Percentiles rank a stretch among this genome's conserved stretches.
Conservation (phyloP, 2,329 filamentous ascomycete species). For the Helotiales sp. region DNA sequence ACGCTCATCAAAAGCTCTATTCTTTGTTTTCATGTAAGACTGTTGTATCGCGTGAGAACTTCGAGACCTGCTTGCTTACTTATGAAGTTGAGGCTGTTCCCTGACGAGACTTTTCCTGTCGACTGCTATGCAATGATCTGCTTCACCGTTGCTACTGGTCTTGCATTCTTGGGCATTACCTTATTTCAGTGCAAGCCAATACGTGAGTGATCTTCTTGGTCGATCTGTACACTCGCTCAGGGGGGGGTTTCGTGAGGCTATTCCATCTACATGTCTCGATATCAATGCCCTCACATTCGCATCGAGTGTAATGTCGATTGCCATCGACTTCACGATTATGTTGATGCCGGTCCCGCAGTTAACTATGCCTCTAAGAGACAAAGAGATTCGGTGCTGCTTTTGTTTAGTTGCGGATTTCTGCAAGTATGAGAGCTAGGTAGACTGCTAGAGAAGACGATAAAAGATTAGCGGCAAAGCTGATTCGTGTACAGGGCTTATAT, state of each 20-base stretch:
- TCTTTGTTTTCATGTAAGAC: slow-evolving; percentile 7
- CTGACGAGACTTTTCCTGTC: background rate
- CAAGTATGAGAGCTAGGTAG: background rate
- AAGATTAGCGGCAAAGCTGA: too few relatives aligned
- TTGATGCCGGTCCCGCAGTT: slow-evolving; percentile 10
- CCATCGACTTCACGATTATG: slow-evolving; percentile 9
- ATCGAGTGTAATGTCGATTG: slow-evolving; percentile 4
- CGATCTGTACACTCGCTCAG: background rate
- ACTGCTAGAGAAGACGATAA: background rate
- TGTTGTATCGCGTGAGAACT: background rate
- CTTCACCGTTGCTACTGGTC: background rate
- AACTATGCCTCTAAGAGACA: background rate
- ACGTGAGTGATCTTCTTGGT: background rate
- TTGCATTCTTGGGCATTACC: slow-evolving; percentile 1
- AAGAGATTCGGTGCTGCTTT: slow-evolving; percentile 3
- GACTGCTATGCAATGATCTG: background rate
- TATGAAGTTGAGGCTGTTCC: slow-evolving; percentile 1
- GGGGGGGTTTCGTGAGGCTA: slow-evolving; percentile 1
- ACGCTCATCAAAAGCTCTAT: slow-evolving; percentile 6
- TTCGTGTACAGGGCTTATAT: background rate
- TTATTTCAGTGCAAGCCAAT: slow-evolving; percentile 13
- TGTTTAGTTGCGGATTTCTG: slow-evolving; percentile 10
- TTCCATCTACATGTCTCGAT: background rate
- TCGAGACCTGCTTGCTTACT: background rate
- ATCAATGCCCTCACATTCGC: background rate